phyloP scores from a whole-genome alignment of 164 flowering plant genomes.

The Tetracentron sinense region DNA sequence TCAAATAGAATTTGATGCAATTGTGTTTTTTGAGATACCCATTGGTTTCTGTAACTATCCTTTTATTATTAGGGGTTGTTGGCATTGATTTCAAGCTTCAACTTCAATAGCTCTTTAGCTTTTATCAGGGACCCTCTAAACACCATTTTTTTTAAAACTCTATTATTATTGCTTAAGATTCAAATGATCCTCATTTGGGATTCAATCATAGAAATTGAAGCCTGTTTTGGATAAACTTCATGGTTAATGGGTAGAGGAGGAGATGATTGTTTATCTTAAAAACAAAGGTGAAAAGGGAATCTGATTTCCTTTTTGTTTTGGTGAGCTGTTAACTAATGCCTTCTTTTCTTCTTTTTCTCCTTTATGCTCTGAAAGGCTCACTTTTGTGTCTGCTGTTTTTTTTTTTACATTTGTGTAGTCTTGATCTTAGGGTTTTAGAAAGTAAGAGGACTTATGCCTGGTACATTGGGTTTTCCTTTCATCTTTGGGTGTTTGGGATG shows the following conservation, averaged over 20 bases:
- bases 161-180: conserved; percentile 11
- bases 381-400: conserved; percentile 59
- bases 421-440: conserved; percentile 48
- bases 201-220: conserved; percentile 8
- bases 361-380: conserved; percentile 91
- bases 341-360: conserved; percentile 43
- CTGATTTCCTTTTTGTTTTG: conserved; percentile 58
- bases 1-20: conserved; percentile 43
- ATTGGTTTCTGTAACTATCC: too few relatives aligned
- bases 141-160: conserved; percentile 5
- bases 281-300: conserved; percentile 57
- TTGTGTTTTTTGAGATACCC: conserved; percentile 26
- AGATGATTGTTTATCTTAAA: conserved; percentile 14
- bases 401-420: conserved; percentile 30
- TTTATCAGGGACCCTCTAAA: background rate
- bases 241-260: conserved; percentile 13
- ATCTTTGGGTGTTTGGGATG: conserved; percentile 40
- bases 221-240: conserved; percentile 8
- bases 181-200: conserved; percentile 11
- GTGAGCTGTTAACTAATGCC: conserved; percentile 73
- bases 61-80: conserved; percentile 20
- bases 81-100: conserved; percentile 20
- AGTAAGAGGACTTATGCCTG: conserved; percentile 66
- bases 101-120: background rate
- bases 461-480: conserved; percentile 45